Evolutionary conservation across 768 basidiomycete species (phyloP).

Genomic region (Albatrellus ellisii): DNA sequence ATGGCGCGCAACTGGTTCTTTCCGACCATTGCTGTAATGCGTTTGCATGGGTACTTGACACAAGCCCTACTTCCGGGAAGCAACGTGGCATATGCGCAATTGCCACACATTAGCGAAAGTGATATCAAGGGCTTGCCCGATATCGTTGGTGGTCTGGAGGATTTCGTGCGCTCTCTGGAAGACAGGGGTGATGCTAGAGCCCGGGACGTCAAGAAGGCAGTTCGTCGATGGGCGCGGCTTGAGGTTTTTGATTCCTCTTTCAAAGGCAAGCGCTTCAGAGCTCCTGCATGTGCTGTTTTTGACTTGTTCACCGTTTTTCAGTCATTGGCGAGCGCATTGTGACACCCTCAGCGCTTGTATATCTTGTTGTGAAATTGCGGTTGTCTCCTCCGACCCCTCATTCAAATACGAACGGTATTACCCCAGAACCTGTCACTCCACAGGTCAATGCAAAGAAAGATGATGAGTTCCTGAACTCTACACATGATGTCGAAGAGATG

Average conservation of each 20-base stretch:
- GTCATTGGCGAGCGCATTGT: constrained; percentile 87
- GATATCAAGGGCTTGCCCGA: constrained; percentile 32
- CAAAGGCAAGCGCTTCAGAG: constrained; percentile 44
- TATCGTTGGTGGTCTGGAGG: constrained; percentile 26
- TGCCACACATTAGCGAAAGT: constrained; percentile 55
- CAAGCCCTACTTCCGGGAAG: constrained; percentile 69
- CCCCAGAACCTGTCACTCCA: constrained; percentile 27
- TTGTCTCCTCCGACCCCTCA: constrained; percentile 37
- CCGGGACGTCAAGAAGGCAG: constrained; percentile 45
- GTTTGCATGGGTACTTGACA: constrained; percentile 67
- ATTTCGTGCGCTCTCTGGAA: constrained; percentile 36
- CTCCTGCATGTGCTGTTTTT: not conserved
- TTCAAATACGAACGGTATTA: constrained; percentile 18
- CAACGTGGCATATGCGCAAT: constrained; percentile 45
- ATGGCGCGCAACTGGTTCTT: constrained; percentile 83
- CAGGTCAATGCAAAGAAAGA: constrained; percentile 34
- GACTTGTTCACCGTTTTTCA: constrained; percentile 16
- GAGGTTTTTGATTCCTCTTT: constrained; percentile 77
- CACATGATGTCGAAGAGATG: constrained; percentile 51
- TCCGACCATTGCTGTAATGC: constrained; percentile 68
- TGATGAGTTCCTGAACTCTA: constrained; percentile 51
- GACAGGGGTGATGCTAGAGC: constrained; percentile 35
- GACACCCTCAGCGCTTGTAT: constrained; percentile 80
- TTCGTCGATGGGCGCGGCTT: constrained; percentile 58
- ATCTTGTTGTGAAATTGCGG: constrained; percentile 74